These are phyloP conservation scores for Tetrapisispora taiwanensis DNA, from an alignment of 805 yeast species.

Conservation along the genomic window DNA sequence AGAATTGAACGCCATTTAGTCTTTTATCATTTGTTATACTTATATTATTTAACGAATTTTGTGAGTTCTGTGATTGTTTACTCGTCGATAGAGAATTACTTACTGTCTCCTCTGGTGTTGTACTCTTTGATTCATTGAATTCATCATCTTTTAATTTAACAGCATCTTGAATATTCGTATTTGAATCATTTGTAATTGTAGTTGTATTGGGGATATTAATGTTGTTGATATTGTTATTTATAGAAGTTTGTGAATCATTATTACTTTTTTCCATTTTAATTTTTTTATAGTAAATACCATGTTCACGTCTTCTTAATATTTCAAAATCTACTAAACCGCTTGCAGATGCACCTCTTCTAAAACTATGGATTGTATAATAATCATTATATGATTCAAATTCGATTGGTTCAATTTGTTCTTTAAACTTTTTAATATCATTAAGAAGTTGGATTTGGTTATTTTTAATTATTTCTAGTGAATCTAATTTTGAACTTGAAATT, in stretches of 20 bases:
- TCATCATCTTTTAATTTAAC: background rate
- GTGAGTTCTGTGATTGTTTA: background rate
- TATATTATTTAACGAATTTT: background rate
- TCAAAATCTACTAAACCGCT: slow-evolving; percentile 27
- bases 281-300: slow-evolving; percentile 20
- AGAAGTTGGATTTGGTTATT: background rate
- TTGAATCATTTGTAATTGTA: too few species aligned
- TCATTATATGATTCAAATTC: slow-evolving; percentile 30
- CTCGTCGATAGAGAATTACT: background rate
- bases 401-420: slow-evolving; percentile 11
- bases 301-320: slow-evolving; percentile 19
- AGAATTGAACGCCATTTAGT: background rate
- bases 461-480: background rate
- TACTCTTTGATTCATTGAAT: background rate
- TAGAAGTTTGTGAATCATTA: background rate
- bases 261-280: slow-evolving; percentile 6
- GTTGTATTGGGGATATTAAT: background rate
- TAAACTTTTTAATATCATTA: background rate
- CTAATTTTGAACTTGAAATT: background rate
- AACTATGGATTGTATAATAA: slow-evolving; percentile 20
- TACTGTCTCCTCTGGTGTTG: background rate
- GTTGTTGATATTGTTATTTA: background rate
- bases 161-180: background rate
- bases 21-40: background rate
- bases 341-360: slow-evolving; percentile 24